Conservation (phyloP, 805 yeast species). For the Nakazawaea wyomingensis region DNA sequence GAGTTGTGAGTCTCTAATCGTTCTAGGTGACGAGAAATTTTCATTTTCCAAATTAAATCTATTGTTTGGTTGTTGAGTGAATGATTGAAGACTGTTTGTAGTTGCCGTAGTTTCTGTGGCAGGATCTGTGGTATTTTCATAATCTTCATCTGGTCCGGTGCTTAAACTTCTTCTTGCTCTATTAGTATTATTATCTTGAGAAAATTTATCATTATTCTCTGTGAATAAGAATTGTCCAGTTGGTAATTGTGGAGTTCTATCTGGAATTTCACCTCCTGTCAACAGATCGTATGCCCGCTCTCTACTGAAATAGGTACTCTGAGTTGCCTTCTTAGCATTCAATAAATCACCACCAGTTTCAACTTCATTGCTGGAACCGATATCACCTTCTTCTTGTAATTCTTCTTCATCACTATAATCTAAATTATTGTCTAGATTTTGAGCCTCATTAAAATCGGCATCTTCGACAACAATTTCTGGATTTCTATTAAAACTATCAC, state of each 20-base stretch:
- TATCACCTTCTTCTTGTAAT: background rate
- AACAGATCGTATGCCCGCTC: constrained; percentile 10
- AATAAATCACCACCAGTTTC: background rate
- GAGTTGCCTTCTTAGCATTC: constrained; percentile 2
- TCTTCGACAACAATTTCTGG: constrained; percentile 7
- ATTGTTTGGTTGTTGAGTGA: background rate
- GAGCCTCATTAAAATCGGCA: background rate
- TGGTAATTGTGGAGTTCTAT: constrained; percentile 6
- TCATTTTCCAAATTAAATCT: background rate
- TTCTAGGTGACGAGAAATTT: background rate
- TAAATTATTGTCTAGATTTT: background rate
- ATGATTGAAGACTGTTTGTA: background rate
- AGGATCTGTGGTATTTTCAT: background rate
- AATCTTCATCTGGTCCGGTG: background rate
- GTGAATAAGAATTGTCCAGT: background rate
- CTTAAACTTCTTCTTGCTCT: constrained; percentile 3
- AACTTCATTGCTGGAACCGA: background rate
- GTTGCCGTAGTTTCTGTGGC: constrained; percentile 1
- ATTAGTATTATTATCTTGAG: too few species aligned
- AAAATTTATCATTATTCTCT: background rate
- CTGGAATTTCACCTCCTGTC: constrained; percentile 9
- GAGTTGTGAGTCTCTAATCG: background rate
- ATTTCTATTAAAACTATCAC: background rate
- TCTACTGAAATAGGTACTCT: constrained; percentile 8
- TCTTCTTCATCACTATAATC: background rate